Base-by-base conservation (phyloP, 441 rosid species). In the Gossypium armourianum region DNA sequence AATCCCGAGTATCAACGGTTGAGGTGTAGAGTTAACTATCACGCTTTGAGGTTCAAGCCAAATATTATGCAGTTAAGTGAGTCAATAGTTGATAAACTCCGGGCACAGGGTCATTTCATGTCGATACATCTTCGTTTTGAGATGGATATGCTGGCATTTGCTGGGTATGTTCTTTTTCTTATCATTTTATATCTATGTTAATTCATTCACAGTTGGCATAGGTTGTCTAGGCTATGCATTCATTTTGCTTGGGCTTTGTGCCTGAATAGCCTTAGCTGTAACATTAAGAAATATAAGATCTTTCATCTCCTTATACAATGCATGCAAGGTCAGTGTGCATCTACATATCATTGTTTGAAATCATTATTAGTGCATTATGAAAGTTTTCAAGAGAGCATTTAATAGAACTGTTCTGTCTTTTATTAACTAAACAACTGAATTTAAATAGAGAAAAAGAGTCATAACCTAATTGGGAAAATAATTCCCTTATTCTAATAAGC, bases 141-240 rank as follows among this genome's bases (percentile, higher is more conserved):
- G 88, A 90, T 87, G 96, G 97, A 94, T 81, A 94, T 94, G 99
- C 86, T 94, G 76, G 91, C 97, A 23, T 94, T 92, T 83, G 96
- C 97, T 0, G 97, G 99, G 99, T 94, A 90, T 68, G 84, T 65
- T 74, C 75, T 79, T 72, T 71, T 50, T 45, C 59, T 60, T 32
- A 15, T 43, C 43, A 45, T 32, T 62, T 70, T 69, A 19, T 29
- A 17, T 65, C 49, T 61, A 45, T 45, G 15, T 64, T 1, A 45
- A 21, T 59, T 69, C 65, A 59, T 69, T 23, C 15, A 3, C 45
- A 63, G 17, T 49, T 12, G 40, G 19, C 28, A 55, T 53, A 4
- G 4, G 15, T 52, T 71, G 68, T 12, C 45, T 36, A 2, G 50
- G 43, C 47, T 55, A 32, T 66, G 60, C 60, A 26, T 3, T 67